Base-by-base conservation (phyloP, 768 basidiomycete species). In the Leccinum pellstonianum region DNA sequence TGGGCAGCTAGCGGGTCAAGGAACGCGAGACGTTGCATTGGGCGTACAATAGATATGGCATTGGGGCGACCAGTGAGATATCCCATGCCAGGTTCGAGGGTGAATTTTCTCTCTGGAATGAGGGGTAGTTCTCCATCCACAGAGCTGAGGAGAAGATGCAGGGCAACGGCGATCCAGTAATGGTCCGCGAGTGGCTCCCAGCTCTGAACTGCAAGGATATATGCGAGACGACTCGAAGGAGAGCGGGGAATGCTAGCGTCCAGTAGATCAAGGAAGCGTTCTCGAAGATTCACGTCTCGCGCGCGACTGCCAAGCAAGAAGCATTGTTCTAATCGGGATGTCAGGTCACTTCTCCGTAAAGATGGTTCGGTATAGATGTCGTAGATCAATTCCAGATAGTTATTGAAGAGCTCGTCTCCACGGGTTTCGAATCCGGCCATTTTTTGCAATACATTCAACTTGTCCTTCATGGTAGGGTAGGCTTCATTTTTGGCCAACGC, bases 391-490 rank as follows among this genome's bases (percentile, higher is more conserved):
- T 90, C 87, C 65, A 98, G 80, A 72, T 93, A 98, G 46, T 87
- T 83, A 49, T 87, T 83, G 72, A 91, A 93, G 4, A 98, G 80
- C 4, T 77, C 64, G 33, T 12, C 33, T 95, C 91, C 87, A 33
- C 90, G 86, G 23, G 80, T 79, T 75, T 98, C 95, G 67, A 87
- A 94, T 10, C 83, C 78, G 6, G 83, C 81, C 94, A 99, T 95
- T 71, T 91, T 93, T 68, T 90, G 86, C 61, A 99, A 74, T 33
- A 98, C 76, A 29, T 82, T 88, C 3, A 95, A 89, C 74, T 98
- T 98, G 77, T 99, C 97, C 74, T 97, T 98, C 83, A 91, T 88
- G 0, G 91, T 91, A 7, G 95, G 95, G 70, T 90, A 91, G 2
- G 87, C 80, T 58, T 97, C 93, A 55, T 88, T 89, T 66, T 85